Conservation (phyloP, 106 monocot genomes). For the Dioscorea zingiberensis region DNA sequence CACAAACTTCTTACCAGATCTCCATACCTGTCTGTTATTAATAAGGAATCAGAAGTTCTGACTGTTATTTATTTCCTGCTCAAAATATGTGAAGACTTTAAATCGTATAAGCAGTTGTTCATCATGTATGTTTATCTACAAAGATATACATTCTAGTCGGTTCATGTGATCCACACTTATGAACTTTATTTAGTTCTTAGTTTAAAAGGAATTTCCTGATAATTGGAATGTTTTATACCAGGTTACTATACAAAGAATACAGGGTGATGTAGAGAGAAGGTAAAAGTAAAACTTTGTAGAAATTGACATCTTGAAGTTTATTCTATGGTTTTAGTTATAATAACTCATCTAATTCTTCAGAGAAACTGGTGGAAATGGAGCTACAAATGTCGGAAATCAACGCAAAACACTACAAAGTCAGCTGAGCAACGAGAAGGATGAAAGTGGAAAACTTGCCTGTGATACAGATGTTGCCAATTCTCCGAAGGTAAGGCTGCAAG, state of each 20-base stretch:
- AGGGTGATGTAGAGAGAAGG: slow-evolving; percentile 63
- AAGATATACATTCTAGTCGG: no score
- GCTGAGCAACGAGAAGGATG: slow-evolving; percentile 36
- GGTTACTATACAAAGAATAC: slow-evolving; percentile 83
- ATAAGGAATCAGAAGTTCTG: background rate
- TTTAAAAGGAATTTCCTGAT: background rate
- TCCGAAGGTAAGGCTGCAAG: slow-evolving; percentile 26
- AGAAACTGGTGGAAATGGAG: slow-evolving; percentile 37
- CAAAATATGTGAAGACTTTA: slow-evolving; percentile 2
- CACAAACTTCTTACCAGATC: slow-evolving; percentile 22
- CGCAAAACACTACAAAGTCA: slow-evolving; percentile 57
- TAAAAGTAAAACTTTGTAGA: slow-evolving; percentile 12
- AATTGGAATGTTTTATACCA: slow-evolving; percentile 24
- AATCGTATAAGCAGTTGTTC: no score
- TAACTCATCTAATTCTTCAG: slow-evolving; percentile 24
- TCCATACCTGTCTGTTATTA: slow-evolving; percentile 2
- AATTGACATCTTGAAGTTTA: background rate
- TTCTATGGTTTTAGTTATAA: no score
- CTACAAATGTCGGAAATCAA: slow-evolving; percentile 5
- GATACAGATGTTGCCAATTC: slow-evolving; percentile 4
- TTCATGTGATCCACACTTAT: background rate
- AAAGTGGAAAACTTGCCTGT: no score
- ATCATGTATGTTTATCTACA: no score
- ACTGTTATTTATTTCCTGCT: background rate
- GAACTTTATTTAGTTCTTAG: no score